These are phyloP conservation scores for Aspergillus sergii DNA, from an alignment of 2,329 filamentous ascomycete genomes.

Conservation along the genomic window DNA sequence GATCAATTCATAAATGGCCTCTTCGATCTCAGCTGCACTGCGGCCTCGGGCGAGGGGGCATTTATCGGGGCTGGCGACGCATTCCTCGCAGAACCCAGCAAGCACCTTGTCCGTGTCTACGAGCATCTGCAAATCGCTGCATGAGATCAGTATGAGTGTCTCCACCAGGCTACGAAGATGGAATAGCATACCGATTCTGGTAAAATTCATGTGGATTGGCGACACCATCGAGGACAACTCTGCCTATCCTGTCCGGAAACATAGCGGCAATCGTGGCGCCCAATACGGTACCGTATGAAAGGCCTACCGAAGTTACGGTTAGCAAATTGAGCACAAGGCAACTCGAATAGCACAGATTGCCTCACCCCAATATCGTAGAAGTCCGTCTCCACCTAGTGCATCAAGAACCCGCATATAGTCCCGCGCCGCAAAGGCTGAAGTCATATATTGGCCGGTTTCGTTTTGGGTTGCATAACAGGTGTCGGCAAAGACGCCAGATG, in stretches of 20 bases:
- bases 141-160: too few relatives aligned
- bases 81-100: background rate
- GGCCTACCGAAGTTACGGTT: background rate
- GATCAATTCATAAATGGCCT: background rate
- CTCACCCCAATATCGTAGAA: slow-evolving; percentile 44
- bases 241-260: slow-evolving; percentile 17
- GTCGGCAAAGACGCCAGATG: background rate
- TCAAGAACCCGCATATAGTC: slow-evolving; percentile 50
- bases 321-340: background rate
- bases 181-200: background rate
- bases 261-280: slow-evolving; percentile 18
- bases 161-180: too few relatives aligned
- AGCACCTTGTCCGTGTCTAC: slow-evolving; percentile 3
- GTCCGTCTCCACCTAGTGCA: slow-evolving; percentile 42
- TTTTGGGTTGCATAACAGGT: slow-evolving; percentile 1
- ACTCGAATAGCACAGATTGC: too few relatives aligned
- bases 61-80: background rate
- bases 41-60: background rate
- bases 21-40: background rate
- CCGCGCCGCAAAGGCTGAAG: slow-evolving; percentile 46
- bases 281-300: slow-evolving; percentile 19
- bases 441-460: slow-evolving; percentile 29
- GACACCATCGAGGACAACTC: slow-evolving; percentile 20
- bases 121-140: background rate
- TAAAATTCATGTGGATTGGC: slow-evolving; percentile 16